phyloP scores from a whole-genome alignment of 495 filamentous ascomycete species.

The Podospora conica region DNA sequence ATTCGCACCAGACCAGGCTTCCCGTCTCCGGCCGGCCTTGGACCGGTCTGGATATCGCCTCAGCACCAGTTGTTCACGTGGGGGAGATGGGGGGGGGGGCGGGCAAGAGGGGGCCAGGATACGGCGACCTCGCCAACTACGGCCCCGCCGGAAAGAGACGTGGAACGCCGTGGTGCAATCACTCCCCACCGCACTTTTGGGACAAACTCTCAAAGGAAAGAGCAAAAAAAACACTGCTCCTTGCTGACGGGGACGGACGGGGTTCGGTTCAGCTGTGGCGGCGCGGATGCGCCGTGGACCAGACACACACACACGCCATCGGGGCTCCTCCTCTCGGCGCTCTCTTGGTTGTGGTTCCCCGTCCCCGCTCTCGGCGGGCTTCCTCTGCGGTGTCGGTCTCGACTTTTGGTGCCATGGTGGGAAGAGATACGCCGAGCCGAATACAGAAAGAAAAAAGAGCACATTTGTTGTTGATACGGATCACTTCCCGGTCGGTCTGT shows the following conservation, averaged over 20 bases:
- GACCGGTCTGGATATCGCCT: constrained; percentile 1
- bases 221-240: neutral
- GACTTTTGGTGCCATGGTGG: neutral
- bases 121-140: neutral
- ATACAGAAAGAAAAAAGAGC: neutral
- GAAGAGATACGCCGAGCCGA: neutral
- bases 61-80: constrained; percentile 1
- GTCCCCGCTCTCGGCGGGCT: constrained; percentile 9
- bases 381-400: neutral
- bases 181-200: neutral
- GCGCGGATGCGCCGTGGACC: neutral
- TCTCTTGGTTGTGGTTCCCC: constrained; percentile 8
- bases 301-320: neutral
- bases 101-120: neutral
- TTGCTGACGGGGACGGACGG: neutral
- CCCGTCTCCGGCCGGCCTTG: neutral
- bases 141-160: neutral
- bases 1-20: neutral
- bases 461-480: neutral
- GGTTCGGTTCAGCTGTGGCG: constrained; percentile 12
- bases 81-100: neutral
- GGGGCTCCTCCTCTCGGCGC: constrained; percentile 12
- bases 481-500: neutral
- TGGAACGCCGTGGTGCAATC: constrained; percentile 12
- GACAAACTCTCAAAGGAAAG: constrained; percentile 1